Evolutionary conservation across 2,329 filamentous ascomycete species (phyloP), one percentile per base, ranked within the genome.

Genomic region (Ophiostoma himal-ulmi): DNA sequence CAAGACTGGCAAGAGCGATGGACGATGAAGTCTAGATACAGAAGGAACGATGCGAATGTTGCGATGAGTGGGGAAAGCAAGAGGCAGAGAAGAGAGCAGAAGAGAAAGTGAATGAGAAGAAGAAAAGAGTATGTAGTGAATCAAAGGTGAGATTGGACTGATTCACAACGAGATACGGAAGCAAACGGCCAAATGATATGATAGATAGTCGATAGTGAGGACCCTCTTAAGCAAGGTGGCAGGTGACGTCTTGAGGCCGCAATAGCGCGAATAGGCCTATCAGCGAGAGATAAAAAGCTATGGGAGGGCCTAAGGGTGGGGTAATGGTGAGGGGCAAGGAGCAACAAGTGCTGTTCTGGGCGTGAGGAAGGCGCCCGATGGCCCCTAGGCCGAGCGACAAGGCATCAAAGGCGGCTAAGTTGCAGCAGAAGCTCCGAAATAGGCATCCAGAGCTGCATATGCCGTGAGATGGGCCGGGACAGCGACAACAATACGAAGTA

Each of bases 231-330:
- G 57, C 26, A 60, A 57, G 39, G 70, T 70, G 68, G 70, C 70
- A 71, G 70, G 68, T 71, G 70, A 71, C 70, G 70, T 71, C 70
- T 62, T n/a, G 22, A 64, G 34, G 64, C 60, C 65, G 52, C 64
- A 34, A 69, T 34, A 65, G 64, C 69, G 34, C 64, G 48, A 68
- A 70, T 70, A 70, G 66, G 70, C 70, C 70, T 71, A 71, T 71
- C 70, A 60, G 68, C 62, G 44, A 41, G 37, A 68, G 70, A 70
- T 60, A 70, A 66, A 34, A 44, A 39, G 65, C 39, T 48, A 65
- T 52, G 68, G 68, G 60, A 62, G 62, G 67, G 36, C 48, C 22
- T 68, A 8, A 13, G 54, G 41, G 70, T 69, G 68, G 70, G 70
- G 70, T 69, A 68, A 54, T n/a, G 39, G 68, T 69, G 68, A 71